Conservation (phyloP, 805 yeast genomes). For the Candida patagonica region DNA sequence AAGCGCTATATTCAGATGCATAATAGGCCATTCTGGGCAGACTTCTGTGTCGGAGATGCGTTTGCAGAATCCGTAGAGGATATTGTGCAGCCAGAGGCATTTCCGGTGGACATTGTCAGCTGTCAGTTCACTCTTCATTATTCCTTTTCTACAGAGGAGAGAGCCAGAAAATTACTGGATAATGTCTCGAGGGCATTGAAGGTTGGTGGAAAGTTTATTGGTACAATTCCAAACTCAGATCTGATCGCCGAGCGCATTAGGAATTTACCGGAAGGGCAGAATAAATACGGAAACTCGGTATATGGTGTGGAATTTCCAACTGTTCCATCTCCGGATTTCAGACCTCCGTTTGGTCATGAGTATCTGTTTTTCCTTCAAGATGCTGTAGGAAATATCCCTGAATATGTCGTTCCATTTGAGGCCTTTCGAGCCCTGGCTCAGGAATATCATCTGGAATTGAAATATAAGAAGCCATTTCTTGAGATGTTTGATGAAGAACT, state of each 20-base stretch:
- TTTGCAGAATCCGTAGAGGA: slow-evolving; percentile 63
- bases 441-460: slow-evolving; percentile 66
- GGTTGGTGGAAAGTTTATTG: slow-evolving; percentile 81
- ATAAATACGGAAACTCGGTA: slow-evolving; percentile 71
- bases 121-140: slow-evolving; percentile 92
- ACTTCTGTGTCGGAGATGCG: slow-evolving; percentile 88
- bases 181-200: slow-evolving; percentile 70
- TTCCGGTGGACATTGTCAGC: slow-evolving; percentile 83
- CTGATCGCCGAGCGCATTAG: slow-evolving; percentile 60
- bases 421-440: slow-evolving; percentile 73
- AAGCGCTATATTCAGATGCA: slow-evolving; percentile 56
- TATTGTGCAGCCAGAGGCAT: slow-evolving; percentile 60
- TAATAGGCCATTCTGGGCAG: slow-evolving; percentile 54
- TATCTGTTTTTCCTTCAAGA: slow-evolving; percentile 78
- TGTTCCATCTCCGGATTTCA: slow-evolving; percentile 64
- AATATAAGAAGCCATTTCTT: slow-evolving; percentile 66
- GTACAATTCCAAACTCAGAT: slow-evolving; percentile 91
- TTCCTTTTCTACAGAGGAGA: slow-evolving; percentile 80
- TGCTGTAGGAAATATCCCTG: slow-evolving; percentile 95
- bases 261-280: slow-evolving; percentile 42
- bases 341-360: slow-evolving; percentile 71
- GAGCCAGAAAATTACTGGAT: slow-evolving; percentile 59
- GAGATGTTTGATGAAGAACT: slow-evolving; percentile 76
- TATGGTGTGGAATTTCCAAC: slow-evolving; percentile 77
- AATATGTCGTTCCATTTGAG: slow-evolving; percentile 92